A percentile compares a stretch with the other conserved stretches of the same genome.
These are phyloP conservation scores for Quercus gilva DNA, from an alignment of 306 rosid species.

Conservation along the genomic window DNA sequence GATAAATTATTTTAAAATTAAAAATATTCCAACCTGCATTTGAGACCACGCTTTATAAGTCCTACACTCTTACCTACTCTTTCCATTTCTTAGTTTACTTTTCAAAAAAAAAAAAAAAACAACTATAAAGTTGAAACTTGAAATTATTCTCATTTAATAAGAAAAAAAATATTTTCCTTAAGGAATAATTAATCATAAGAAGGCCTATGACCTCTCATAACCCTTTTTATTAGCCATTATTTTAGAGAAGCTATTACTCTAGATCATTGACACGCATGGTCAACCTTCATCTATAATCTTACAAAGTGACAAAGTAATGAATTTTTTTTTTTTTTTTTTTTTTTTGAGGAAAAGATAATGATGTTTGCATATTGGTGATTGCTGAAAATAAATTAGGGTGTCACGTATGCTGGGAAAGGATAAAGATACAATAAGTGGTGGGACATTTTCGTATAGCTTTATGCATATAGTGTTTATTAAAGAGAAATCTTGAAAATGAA, in stretches of 20 bases:
- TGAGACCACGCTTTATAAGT: too few species aligned
- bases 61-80: too few species aligned
- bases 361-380: background rate
- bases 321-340: background rate
- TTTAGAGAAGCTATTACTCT: too few species aligned
- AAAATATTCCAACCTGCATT: too few species aligned
- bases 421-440: conserved; percentile 7
- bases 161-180: too few species aligned
- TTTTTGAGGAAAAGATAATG: background rate
- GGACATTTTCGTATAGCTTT: conserved; percentile 1
- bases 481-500: too few species aligned
- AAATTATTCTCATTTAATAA: too few species aligned
- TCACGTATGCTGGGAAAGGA: conserved; percentile 4
- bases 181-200: too few species aligned
- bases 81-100: too few species aligned
- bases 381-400: background rate
- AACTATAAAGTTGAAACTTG: too few species aligned
- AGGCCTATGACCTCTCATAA: background rate
- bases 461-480: background rate
- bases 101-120: too few species aligned
- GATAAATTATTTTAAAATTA: too few species aligned
- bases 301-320: conserved; percentile 11
- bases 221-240: background rate
- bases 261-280: background rate
- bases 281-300: conserved; percentile 16